Evolutionary conservation across 1,284 basidiomycete species (phyloP).

Genomic region (Leucoagaricus sp.): DNA sequence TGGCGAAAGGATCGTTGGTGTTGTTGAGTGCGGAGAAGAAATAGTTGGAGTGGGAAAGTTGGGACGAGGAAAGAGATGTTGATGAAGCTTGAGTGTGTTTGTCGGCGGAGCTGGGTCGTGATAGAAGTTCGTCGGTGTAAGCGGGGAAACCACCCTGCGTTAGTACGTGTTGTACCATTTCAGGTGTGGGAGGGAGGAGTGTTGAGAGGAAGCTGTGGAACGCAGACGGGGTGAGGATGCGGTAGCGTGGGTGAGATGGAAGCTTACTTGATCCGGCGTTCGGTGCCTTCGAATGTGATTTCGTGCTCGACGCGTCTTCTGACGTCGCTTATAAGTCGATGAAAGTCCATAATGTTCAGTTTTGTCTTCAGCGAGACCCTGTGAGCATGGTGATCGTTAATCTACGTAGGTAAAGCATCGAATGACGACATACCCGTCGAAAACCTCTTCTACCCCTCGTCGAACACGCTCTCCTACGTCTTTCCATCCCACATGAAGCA

Average conservation of each 20-base stretch:
- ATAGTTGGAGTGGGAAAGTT: constrained; percentile 29
- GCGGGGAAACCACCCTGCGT: constrained; percentile 56
- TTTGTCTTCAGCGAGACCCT: constrained; percentile 82
- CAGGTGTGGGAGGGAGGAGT: constrained; percentile 69
- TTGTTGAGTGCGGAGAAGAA: constrained; percentile 17
- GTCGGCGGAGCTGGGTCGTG: constrained; percentile 2
- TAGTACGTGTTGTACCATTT: constrained; percentile 69
- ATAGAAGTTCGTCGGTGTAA: constrained; percentile 10
- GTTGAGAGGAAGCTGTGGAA: constrained; percentile 70
- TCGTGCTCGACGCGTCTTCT: constrained; percentile 75
- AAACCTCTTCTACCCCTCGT: constrained; percentile 76
- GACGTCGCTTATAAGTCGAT: constrained; percentile 68
- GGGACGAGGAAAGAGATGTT: constrained; percentile 28
- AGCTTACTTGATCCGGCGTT: constrained; percentile 56
- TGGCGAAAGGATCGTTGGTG: constrained; percentile 21
- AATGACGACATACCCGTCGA: constrained; percentile 64
- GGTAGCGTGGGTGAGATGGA: not conserved
- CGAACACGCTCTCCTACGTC: constrained; percentile 74
- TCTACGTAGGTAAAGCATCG: not conserved
- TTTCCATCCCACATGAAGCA: constrained; percentile 88
- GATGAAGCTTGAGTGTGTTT: constrained; percentile 14
- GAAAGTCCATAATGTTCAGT: constrained; percentile 67
- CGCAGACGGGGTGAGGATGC: not conserved
- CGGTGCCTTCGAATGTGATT: constrained; percentile 60
- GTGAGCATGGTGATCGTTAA: constrained; percentile 4